Conservation (phyloP, 2,329 filamentous ascomycete genomes). For the Phoma sp. region DNA sequence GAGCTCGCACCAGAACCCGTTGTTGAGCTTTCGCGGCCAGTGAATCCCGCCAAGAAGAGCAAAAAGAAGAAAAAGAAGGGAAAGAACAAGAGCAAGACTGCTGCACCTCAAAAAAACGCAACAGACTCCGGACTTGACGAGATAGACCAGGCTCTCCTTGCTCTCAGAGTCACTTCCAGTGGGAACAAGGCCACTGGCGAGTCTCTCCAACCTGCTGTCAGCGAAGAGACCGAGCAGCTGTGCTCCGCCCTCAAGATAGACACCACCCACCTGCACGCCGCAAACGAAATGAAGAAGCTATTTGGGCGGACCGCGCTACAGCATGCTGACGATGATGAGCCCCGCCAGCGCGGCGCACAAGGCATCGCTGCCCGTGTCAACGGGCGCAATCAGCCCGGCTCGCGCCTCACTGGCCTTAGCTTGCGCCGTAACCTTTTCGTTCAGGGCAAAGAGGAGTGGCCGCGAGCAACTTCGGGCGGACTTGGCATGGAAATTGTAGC, state of each 20-base stretch:
- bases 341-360: conserved; percentile 56
- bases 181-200: conserved; percentile 24
- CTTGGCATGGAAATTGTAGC: conserved; percentile 77
- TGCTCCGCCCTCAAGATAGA: conserved; percentile 65
- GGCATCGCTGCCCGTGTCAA: conserved; percentile 65
- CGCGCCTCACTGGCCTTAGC: conserved; percentile 70
- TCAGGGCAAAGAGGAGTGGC: conserved; percentile 88
- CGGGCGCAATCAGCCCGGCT: conserved; percentile 61
- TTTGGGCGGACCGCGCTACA: conserved; percentile 71
- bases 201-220: conserved; percentile 27
- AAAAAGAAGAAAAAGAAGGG: conserved; percentile 70
- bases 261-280: conserved; percentile 77
- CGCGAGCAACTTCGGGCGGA: conserved; percentile 76
- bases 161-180: conserved; percentile 54
- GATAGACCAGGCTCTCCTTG: conserved; percentile 68
- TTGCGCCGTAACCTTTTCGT: conserved; percentile 82
- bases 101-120: conserved; percentile 27
- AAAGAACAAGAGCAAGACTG: conserved; percentile 52
- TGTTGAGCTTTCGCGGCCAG: conserved; percentile 22
- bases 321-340: conserved; percentile 60
- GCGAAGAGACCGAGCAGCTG: conserved; percentile 56
- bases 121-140: conserved; percentile 59
- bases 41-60: conserved; percentile 50
- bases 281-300: conserved; percentile 86
- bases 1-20: conserved; percentile 38